Evolutionary conservation across 1,284 basidiomycete genomes (phyloP), one percentile per base, ranked within the genome.

Genomic region (Coriolopsis trogii): DNA sequence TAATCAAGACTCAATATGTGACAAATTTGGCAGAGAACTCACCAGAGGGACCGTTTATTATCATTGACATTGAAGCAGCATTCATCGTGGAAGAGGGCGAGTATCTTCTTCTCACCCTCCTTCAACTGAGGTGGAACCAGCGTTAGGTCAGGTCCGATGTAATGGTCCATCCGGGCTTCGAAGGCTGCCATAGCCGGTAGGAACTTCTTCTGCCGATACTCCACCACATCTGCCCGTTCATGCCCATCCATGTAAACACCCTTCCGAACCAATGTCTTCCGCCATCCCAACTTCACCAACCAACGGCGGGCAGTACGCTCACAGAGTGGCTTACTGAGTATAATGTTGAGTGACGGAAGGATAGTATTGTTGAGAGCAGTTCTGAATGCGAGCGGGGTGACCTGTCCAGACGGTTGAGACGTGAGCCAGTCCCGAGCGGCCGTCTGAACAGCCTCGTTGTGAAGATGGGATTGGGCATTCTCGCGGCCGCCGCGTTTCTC

Each of bases 71-170:
- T 64, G 47, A 70, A 70, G 23, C 50, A 64, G 25, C 50, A 64
- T 54, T 76, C 63, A 51, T 75, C 68, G 34, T 75, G 71, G 42
- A 68, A 73, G 15, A 65, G 46, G 1, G 62, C 53, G 26, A 72
- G 67, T 15, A 72, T 39, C 45, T 63, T 55, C 16, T 49, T 36
- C 52, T 74, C 63, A 2, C 71, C 69, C 20, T 47, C 43, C 9
- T 20, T 12, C 12, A 74, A 18, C 6, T 7, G 6, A 6, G 33
- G 13, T 6, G 33, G 33, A 6, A 34, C 33, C 13, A 8, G 33
- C n/a, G 6, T n/a, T 6, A 34, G 33, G 13, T 34, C 33, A 34
- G 33, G 33, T 6, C 33, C 33, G 13, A n/a, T 16, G n/a, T 34
- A 56, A 1, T 20, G 55, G 30, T 68, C 66, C 68, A 73, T 68